Evolutionary conservation across 2,329 filamentous ascomycete species (phyloP), one percentile per base, ranked within the genome.

Genomic region (Ceratocystis diversiconidia): DNA sequence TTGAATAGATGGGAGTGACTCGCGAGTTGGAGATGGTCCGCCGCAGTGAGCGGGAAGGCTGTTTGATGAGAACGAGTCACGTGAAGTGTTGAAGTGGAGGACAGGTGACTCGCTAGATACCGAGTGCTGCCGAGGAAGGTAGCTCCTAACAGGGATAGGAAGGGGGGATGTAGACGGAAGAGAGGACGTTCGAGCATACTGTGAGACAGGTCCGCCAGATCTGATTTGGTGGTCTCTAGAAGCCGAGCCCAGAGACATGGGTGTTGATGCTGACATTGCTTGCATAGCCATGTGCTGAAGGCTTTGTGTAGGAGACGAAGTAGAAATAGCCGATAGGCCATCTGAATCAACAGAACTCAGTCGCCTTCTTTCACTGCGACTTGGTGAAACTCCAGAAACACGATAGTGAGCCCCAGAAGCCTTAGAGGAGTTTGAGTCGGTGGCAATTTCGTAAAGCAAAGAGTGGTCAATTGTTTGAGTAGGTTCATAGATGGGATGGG

Each of bases 341-440:
- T 64, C 63, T 30, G 63, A 64, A 7, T 64, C 63, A 22, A 64
- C 63, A 19, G 63, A 64, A 19, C 63, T 60, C n/a, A 64, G 36
- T 6, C 63, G 50, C 48, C 50, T 59, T 55, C 63, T 43, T n/a
- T 50, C 36, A 52, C 63, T 64, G 28, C 48, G 28, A 46, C 19
- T 59, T 19, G 63, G 63, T 19, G 63, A 64, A 28, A 64, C 19
- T 19, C 22, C 63, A 30, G 48, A 50, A 25, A 48, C 15, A n/a
- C 46, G 61, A 55, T 60, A 44, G 25, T 28, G 62, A 10, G 60
- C 8, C 6, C 6, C n/a, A 4, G 30, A 30, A n/a, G n/a, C 7
- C 36, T 57, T 36, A 19, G 30, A 22, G 19, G 50, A 43, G n/a
- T 64, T 19, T 41, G 59, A 32, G 52, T 43, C 32, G n/a, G 44